phyloP scores from a whole-genome alignment of 768 basidiomycete genomes.

The Macrolepiota dolichaula region DNA sequence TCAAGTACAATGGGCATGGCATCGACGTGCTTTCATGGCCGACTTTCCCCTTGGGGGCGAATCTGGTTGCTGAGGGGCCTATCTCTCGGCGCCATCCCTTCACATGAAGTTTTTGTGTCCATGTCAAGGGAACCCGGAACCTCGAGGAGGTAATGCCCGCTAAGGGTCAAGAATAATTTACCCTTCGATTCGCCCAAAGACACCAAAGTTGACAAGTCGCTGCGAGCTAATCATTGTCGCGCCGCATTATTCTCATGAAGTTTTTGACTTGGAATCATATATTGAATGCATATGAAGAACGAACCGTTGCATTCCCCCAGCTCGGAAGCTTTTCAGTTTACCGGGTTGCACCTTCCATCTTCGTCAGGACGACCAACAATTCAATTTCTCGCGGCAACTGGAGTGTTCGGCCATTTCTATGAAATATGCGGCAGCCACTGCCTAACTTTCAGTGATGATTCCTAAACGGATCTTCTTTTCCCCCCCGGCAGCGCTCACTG shows the following conservation, averaged over 20 bases:
- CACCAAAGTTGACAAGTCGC: neutral
- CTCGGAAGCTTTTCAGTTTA: constrained; percentile 3
- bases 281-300: constrained; percentile 2
- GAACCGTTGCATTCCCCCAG: neutral
- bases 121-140: neutral
- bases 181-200: neutral
- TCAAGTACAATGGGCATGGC: neutral
- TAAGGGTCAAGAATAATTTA: neutral
- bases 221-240: neutral
- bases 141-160: neutral
- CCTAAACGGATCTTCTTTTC: neutral
- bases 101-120: neutral
- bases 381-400: neutral
- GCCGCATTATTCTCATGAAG: neutral
- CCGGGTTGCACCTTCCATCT: neutral
- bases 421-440: neutral
- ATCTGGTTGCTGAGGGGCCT: neutral
- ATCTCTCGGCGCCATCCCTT: neutral
- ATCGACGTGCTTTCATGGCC: neutral
- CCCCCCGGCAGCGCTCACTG: neutral
- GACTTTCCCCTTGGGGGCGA: neutral
- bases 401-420: neutral
- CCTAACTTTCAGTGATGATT: neutral
- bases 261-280: neutral
- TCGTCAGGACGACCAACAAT: neutral